Evolutionary conservation across 73 alveolate genomes (phyloP).

Genomic region (Paramecium biaurelia): DNA sequence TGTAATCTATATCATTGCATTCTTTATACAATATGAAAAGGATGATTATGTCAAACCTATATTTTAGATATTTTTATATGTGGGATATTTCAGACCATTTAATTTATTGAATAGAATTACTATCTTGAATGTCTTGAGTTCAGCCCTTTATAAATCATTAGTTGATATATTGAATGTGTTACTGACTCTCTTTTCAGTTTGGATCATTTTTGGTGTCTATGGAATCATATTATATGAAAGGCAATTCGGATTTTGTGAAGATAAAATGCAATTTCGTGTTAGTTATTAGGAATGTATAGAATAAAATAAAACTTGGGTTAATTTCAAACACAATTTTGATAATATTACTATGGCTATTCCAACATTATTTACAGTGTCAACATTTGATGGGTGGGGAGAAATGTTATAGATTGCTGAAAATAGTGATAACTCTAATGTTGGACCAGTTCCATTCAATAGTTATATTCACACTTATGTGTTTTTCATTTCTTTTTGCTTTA

Average conservation of each 20-base stretch:
- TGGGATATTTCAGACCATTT: not conserved
- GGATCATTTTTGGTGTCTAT: constrained; percentile 32
- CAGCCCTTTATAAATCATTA: not conserved
- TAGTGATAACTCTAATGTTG: not conserved
- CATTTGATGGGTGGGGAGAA: constrained; percentile 55
- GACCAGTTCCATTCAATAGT: not conserved
- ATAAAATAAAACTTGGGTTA: not conserved
- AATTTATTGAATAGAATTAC: not conserved
- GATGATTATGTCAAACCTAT: not conserved
- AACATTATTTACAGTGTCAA: constrained; percentile 11
- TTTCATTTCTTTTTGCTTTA: not conserved
- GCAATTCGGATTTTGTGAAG: constrained; percentile 32
- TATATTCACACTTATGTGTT: not conserved
- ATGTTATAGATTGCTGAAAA: constrained; percentile 10
- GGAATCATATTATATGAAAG: not conserved
- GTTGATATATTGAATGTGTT: not conserved
- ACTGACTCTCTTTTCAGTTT: not conserved
- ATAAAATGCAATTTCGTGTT: not conserved
- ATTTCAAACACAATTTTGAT: constrained; percentile 15
- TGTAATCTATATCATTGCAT: not conserved
- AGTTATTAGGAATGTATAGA: not conserved
- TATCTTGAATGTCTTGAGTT: not conserved
- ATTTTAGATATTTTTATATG: not conserved
- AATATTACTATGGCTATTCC: constrained; percentile 5
- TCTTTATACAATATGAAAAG: not conserved